Percentiles rank a stretch among this genome's conserved stretches.
Evolutionary conservation across 371 early-diverging fungal species (phyloP).

Genomic region (Mucor irregularis): DNA sequence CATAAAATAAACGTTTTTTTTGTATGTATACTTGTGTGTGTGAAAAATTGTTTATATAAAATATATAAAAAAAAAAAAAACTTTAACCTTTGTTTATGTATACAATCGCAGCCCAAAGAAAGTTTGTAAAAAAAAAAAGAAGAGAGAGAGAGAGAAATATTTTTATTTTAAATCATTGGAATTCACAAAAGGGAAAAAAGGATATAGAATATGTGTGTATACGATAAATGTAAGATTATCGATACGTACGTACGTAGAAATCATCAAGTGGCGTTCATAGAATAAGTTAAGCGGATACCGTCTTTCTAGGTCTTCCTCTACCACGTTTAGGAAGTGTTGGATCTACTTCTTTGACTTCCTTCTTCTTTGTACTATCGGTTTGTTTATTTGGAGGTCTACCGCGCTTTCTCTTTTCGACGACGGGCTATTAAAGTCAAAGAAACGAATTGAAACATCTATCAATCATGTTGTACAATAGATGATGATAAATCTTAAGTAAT

Average conservation of each 20-base stretch:
- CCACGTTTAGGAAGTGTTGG: slow-evolving; percentile 1
- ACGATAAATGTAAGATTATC: no score
- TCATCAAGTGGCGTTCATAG: no score
- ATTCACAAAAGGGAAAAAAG: no score
- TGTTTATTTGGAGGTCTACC: slow-evolving; percentile 6
- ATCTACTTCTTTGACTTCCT: background rate
- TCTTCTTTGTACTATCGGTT: background rate
- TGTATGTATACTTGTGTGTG: background rate
- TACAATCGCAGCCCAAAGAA: background rate
- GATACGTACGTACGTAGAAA: no score
- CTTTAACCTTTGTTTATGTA: background rate
- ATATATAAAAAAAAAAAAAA: background rate
- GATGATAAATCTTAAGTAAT: background rate
- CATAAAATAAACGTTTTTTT: background rate
- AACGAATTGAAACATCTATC: background rate
- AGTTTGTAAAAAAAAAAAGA: no score
- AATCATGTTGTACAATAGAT: background rate
- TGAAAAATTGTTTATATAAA: background rate
- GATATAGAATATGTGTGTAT: background rate
- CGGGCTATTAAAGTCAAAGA: background rate
- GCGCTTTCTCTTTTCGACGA: slow-evolving; percentile 16
- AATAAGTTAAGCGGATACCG: background rate
- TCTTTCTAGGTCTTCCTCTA: slow-evolving; percentile 21
- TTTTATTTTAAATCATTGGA: no score
- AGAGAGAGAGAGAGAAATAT: no score